Conservation (phyloP, 2,329 filamentous ascomycete genomes). For the Boeremia lycopersici region DNA sequence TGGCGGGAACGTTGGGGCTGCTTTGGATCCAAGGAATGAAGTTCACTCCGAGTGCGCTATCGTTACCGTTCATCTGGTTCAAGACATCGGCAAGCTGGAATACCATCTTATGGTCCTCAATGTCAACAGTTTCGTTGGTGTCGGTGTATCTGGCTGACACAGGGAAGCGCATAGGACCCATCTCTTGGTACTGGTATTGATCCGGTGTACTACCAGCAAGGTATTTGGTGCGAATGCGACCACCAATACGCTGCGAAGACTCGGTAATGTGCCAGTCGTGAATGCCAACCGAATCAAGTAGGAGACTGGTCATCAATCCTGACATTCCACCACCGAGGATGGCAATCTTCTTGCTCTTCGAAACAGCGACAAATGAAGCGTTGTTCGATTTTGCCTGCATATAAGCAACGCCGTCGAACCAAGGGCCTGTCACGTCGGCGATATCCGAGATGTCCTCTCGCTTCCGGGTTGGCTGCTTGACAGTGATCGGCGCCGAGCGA, state of each 20-base stretch:
- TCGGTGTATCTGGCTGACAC: constrained; percentile 55
- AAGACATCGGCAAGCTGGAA: constrained; percentile 67
- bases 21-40: constrained; percentile 69
- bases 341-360: constrained; percentile 64
- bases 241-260: constrained; percentile 65
- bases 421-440: constrained; percentile 63
- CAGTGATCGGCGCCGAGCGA: constrained; percentile 48
- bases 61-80: constrained; percentile 63
- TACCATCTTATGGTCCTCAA: constrained; percentile 68
- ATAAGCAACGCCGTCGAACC: constrained; percentile 69
- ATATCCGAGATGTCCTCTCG: constrained; percentile 54
- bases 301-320: constrained; percentile 63
- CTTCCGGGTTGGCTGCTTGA: constrained; percentile 44
- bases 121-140: constrained; percentile 63
- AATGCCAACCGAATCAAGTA: constrained; percentile 61
- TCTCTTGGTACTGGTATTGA: constrained; percentile 71
- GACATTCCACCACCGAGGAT: constrained; percentile 71
- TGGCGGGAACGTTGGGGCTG: constrained; percentile 59
- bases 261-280: constrained; percentile 68
- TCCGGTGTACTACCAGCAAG: constrained; percentile 63
- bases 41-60: constrained; percentile 57
- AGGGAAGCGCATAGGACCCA: constrained; percentile 71
- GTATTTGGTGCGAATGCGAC: constrained; percentile 68
- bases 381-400: constrained; percentile 61
- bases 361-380: constrained; percentile 58